Evolutionary conservation across 371 early-diverging fungal genomes (phyloP).

Genomic region (Scutellospora calospora): DNA sequence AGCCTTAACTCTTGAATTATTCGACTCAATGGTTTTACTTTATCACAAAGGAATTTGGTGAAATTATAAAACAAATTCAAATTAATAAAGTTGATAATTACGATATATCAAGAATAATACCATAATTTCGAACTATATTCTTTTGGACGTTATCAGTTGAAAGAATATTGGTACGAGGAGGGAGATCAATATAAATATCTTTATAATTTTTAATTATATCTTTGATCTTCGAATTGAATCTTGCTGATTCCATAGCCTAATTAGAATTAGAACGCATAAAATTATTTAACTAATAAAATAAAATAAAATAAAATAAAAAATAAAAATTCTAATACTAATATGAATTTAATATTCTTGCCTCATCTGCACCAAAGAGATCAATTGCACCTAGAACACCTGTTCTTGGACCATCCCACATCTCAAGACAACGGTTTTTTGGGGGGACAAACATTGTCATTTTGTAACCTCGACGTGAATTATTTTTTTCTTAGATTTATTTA

Average conservation of each 20-base stretch:
- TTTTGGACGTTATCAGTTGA: conserved; percentile 54
- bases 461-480: conserved; percentile 71
- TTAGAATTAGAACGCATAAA: conserved; percentile 21
- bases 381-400: conserved; percentile 85
- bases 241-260: conserved; percentile 54
- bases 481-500: conserved; percentile 57
- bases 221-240: conserved; percentile 51
- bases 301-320: neutral
- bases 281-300: neutral
- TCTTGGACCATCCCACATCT: conserved; percentile 94
- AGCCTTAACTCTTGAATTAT: conserved; percentile 78
- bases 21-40: conserved; percentile 64
- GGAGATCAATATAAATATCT: conserved; percentile 57
- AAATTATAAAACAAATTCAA: neutral
- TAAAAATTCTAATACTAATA: neutral
- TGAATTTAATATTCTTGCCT: conserved; percentile 58
- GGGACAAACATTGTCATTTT: conserved; percentile 89
- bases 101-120: neutral
- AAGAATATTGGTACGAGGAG: conserved; percentile 50
- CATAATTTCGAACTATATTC: conserved; percentile 48
- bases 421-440: conserved; percentile 74
- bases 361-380: conserved; percentile 86
- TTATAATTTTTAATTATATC: conserved; percentile 52
- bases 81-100: conserved; percentile 2
- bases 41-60: neutral